Evolutionary conservation across 768 basidiomycete species (phyloP), one percentile per base, ranked within the genome.

Genomic region (Boletus rufocinnamomeus): DNA sequence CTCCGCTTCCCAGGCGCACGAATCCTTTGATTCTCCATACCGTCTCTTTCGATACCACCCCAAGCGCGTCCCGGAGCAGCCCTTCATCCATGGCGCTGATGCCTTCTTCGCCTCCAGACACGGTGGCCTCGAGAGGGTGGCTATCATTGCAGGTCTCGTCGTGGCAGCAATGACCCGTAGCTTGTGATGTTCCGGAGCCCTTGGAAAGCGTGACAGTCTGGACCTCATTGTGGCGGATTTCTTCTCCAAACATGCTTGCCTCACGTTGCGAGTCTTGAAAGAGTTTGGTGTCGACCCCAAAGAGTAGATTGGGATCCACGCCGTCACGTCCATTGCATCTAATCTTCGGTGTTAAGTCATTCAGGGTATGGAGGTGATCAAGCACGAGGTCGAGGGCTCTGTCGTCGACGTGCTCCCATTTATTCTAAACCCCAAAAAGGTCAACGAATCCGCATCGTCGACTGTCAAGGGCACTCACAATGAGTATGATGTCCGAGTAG

Each of bases 1-100:
- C 65, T 9, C 75, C 72, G 3, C 66, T 62, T 27, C 63, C 63
- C 7, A 91, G 70, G 40, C 80, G 81, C 25, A 95, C 79, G 66
- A 94, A 93, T 19, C 95, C 95, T 69, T 98, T 98, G 35, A 95
- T 87, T 62, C 89, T 75, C 84, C 89, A 94, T 10, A 92, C 76
- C 1, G 75, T 72, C 67, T 93, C 91, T 61, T 88, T 89, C 23
- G 85, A 80, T 11, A 93, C 71, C 7, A 60, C 58, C 3, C 58
- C 66, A 2, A 94, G 78, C 7, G 85, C 84, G 3, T 67, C 67
- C 13, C 69, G 67, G 32, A 93, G 72, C 1, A 67, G 62, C 4
- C 69, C 69, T 51, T 75, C 73, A 62, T 75, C 72, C 21, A 84
- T 62, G 9, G 61, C 58, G 35, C 74, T 56, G 19, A 56, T 54